Conservation (phyloP, 495 filamentous ascomycete genomes). For the Cercophora samala region DNA sequence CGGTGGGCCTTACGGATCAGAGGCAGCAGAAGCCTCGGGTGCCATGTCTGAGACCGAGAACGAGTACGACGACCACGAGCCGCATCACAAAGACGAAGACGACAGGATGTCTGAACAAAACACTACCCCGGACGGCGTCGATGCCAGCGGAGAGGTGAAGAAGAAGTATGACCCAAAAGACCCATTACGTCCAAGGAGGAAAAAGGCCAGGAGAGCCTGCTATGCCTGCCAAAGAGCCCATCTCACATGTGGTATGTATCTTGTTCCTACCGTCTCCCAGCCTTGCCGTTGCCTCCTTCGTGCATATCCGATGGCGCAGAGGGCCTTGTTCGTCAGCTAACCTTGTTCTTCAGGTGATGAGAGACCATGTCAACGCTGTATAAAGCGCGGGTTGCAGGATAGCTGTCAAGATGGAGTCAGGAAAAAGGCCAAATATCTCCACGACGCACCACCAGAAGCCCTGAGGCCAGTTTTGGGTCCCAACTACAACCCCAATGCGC, state of each 20-base stretch:
- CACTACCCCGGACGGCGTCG: constrained; percentile 42
- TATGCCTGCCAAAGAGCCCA: constrained; percentile 96
- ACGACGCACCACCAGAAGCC: constrained; percentile 83
- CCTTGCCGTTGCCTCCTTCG: background rate
- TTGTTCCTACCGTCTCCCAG: background rate
- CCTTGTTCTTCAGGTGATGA: constrained; percentile 53
- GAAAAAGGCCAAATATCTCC: constrained; percentile 98
- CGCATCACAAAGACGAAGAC: constrained; percentile 50
- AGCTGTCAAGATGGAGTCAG: constrained; percentile 91
- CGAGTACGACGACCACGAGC: constrained; percentile 48
- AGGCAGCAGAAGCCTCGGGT: constrained; percentile 52
- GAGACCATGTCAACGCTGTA: constrained; percentile 87
- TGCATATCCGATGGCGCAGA: background rate
- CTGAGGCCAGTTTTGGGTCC: constrained; percentile 54
- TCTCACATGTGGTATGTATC: constrained; percentile 87
- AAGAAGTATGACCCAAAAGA: constrained; percentile 76
- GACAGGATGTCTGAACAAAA: constrained; percentile 58
- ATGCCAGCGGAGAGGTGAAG: constrained; percentile 47
- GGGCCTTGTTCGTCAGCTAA: constrained; percentile 11
- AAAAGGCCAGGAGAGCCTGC: constrained; percentile 94
- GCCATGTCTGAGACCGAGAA: constrained; percentile 55
- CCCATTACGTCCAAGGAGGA: constrained; percentile 79
- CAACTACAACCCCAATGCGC: constrained; percentile 48
- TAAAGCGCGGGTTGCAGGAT: constrained; percentile 87
- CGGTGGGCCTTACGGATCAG: constrained; percentile 42